These are phyloP conservation scores for Tricholoma sp. DNA, from an alignment of 768 basidiomycete genomes.

Conservation along the genomic window DNA sequence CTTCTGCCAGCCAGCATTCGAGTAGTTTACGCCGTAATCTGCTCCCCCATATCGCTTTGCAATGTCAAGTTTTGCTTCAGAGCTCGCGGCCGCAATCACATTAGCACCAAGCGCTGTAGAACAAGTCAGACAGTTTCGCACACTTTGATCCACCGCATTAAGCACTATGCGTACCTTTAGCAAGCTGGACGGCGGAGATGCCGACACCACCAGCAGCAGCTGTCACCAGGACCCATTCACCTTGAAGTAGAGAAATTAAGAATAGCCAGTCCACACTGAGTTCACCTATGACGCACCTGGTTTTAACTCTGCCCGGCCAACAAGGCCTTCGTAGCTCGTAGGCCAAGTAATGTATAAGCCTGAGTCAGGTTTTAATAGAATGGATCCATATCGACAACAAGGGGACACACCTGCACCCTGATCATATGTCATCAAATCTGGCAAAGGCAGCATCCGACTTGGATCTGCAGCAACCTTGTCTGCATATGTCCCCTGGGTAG, in stretches of 20 bases:
- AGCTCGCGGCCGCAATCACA: constrained; percentile 92
- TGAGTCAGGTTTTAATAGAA: constrained; percentile 16
- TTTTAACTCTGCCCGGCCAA: constrained; percentile 77
- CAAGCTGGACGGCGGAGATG: constrained; percentile 86
- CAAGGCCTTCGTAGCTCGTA: constrained; percentile 89
- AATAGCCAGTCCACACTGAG: not conserved
- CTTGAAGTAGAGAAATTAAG: constrained; percentile 27
- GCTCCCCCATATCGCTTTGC: constrained; percentile 75
- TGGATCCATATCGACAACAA: not conserved
- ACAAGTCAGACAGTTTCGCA: not conserved
- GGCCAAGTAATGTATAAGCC: constrained; percentile 88
- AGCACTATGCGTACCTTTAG: constrained; percentile 61
- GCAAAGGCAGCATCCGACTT: constrained; percentile 55
- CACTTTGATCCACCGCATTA: not conserved
- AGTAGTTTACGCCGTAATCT: constrained; percentile 81
- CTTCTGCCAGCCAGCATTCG: constrained; percentile 78
- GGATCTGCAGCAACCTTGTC: constrained; percentile 64
- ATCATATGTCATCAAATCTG: constrained; percentile 72
- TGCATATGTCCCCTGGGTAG: constrained; percentile 72
- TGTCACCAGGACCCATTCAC: constrained; percentile 90
- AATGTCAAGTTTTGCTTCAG: constrained; percentile 73
- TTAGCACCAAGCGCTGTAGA: constrained; percentile 76
- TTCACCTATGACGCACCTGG: constrained; percentile 41
- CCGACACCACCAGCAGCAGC: constrained; percentile 97
- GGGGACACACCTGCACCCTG: constrained; percentile 68